These are phyloP conservation scores for Tricholoma saponaceum DNA, from an alignment of 768 basidiomycete species.

Conservation along the genomic window DNA sequence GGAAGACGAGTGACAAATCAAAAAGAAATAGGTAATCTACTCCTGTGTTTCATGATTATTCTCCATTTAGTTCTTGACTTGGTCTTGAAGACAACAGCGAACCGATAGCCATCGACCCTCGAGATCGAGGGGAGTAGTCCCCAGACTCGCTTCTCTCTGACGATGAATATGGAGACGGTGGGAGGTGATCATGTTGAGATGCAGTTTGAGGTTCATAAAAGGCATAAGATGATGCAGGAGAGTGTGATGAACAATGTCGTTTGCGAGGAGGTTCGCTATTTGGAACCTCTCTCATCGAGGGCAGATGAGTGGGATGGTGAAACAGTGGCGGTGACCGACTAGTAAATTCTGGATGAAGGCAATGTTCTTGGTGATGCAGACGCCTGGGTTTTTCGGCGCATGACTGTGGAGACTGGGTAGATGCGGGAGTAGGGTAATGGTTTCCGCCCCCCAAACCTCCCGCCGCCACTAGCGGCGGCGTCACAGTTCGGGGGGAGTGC, in stretches of 20 bases:
- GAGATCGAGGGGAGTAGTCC: conserved; percentile 66
- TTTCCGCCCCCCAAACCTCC: conserved; percentile 28
- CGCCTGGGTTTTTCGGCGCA: conserved; percentile 30
- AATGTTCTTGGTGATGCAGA: conserved; percentile 27
- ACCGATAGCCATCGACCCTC: conserved; percentile 77
- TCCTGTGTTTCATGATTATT: conserved; percentile 22
- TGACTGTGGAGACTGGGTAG: conserved; percentile 31
- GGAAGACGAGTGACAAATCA: neutral
- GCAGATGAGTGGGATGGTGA: conserved; percentile 25
- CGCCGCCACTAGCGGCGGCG: conserved; percentile 18
- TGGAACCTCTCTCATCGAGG: conserved; percentile 29
- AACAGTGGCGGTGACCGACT: conserved; percentile 38
- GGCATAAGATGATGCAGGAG: conserved; percentile 44
- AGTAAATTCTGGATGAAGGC: conserved; percentile 19
- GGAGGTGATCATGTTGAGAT: conserved; percentile 42
- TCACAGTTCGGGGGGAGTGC: conserved; percentile 12
- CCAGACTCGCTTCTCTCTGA: conserved; percentile 61
- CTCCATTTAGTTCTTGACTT: conserved; percentile 33
- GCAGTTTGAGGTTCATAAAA: conserved; percentile 31
- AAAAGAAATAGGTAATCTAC: neutral
- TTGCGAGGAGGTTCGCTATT: conserved; percentile 50
- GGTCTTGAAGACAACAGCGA: conserved; percentile 56
- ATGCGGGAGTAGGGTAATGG: conserved; percentile 36
- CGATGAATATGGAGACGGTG: conserved; percentile 74
- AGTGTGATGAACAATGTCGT: conserved; percentile 60